Evolutionary conservation across 805 yeast species (phyloP), one percentile per base, ranked within the genome.

Genomic region (Myxozyma neglecta): DNA sequence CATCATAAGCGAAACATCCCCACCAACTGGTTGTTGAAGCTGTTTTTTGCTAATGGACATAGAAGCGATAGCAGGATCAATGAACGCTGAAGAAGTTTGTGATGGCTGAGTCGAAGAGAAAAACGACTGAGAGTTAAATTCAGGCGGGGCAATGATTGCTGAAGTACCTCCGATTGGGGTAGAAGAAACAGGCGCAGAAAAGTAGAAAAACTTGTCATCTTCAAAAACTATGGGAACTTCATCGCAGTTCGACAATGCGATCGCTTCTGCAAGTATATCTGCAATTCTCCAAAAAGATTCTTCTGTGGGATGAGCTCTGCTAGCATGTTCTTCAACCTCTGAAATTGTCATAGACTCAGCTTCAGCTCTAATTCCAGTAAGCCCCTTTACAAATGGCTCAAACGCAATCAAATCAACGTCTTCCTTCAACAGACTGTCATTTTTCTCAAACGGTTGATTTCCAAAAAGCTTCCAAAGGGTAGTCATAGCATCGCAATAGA

Each of bases 361-460:
- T 7, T 34, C 32, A n/a, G 43, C 54, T 34, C 61, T 53, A 7
- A 60, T 34, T 16, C 66, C 61, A n/a, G 52, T 36, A 9, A 46
- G 32, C 6, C 60, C 66, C 8, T 49, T 37, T 9, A 18, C 16
- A 36, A 61, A 40, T 5, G 68, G 68, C 14, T 29, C 43, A 43
- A 58, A 65, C 2, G 63, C 68, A 29, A 61, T 45, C 40, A 58
- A 13, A 24, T 64, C 68, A 13, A 64, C 59, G 43, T 65, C 68
- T 18, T 65, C 68, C 9, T 50, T 49, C 11, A 65, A 57, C 9
- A 64, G 53, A 11, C 53, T 24, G 16, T 64, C 68, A 16, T 53
- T 46, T 36, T 37, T 37, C 36, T 53, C 62, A 16, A 47, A 42
- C 5, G 54, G 9, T 20, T 44, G 40, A n/a, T 24, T 42, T 24